These are phyloP conservation scores for Nemophila menziesii DNA, from an alignment of 257 asterid genomes.

Conservation along the genomic window DNA sequence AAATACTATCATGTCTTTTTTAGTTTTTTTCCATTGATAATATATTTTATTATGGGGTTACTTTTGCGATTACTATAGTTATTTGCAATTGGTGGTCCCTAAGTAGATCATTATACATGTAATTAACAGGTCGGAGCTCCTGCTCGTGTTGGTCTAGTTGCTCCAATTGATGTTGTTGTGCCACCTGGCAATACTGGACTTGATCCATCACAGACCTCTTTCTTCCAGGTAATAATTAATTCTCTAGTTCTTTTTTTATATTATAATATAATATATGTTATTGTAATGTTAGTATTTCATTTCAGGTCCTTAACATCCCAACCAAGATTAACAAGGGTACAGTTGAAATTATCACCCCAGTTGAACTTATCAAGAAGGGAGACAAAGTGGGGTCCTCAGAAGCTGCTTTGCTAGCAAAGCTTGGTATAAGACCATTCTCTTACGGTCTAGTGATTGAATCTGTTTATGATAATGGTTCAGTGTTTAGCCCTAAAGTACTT, in stretches of 20 bases:
- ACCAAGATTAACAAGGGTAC: slow-evolving; percentile 18
- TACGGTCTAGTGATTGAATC: slow-evolving; percentile 13
- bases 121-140: slow-evolving; percentile 15
- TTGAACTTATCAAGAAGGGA: slow-evolving; percentile 20
- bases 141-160: slow-evolving; percentile 15
- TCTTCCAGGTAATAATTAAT: slow-evolving; percentile 12
- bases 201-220: slow-evolving; percentile 19
- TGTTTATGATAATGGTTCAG: slow-evolving; percentile 12
- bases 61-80: no score
- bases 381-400: slow-evolving; percentile 18
- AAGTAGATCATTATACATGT: background rate
- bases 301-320: slow-evolving; percentile 14
- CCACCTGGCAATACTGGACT: slow-evolving; percentile 18
- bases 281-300: no score
- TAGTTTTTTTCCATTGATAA: background rate
- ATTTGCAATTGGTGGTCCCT: no score
- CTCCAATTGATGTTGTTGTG: slow-evolving; percentile 16
- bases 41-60: no score
- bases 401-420: slow-evolving; percentile 14
- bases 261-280: no score
- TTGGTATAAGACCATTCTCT: slow-evolving; percentile 17
- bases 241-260: no score
- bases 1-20: background rate
- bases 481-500: slow-evolving; percentile 14
- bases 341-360: slow-evolving; percentile 15